Conservation (phyloP, 2,329 filamentous ascomycete species). For the Ceratocystis colombiana region DNA sequence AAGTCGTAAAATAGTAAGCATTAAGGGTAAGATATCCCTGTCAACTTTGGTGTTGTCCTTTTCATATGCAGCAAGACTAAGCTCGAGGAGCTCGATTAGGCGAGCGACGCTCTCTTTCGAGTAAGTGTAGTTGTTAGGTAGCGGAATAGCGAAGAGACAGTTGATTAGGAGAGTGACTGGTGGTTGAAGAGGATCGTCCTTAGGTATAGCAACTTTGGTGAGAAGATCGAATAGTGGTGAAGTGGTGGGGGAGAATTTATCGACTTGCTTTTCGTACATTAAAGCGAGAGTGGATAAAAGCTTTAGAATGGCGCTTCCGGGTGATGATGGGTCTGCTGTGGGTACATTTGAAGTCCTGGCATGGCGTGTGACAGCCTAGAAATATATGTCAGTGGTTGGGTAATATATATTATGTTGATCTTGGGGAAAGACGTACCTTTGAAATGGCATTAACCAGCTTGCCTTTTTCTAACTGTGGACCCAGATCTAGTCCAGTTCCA, state of each 20-base stretch:
- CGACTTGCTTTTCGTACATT: conserved; percentile 26
- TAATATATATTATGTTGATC: not conserved
- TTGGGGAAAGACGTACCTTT: conserved; percentile 20
- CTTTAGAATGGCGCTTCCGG: conserved; percentile 26
- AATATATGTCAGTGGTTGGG: not conserved
- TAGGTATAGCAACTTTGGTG: conserved; percentile 23
- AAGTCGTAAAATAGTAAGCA: conserved; percentile 25
- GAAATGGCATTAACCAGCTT: conserved; percentile 27
- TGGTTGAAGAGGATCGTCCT: conserved; percentile 26
- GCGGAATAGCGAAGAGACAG: conserved; percentile 27
- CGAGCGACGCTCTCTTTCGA: conserved; percentile 21
- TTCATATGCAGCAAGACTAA: conserved; percentile 18
- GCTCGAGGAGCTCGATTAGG: conserved; percentile 17
- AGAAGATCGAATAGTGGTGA: conserved; percentile 27
- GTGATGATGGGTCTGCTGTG: conserved; percentile 27
- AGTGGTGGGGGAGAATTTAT: conserved; percentile 26
- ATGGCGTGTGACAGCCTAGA: conserved; percentile 26
- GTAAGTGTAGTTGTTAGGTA: conserved; percentile 26
- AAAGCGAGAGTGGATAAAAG: conserved; percentile 28
- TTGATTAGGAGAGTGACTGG: conserved; percentile 28
- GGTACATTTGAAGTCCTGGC: conserved; percentile 25
- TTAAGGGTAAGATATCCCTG: conserved; percentile 21
- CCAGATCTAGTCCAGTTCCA: conserved; percentile 38
- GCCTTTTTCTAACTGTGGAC: conserved; percentile 26
- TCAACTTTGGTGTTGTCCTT: conserved; percentile 23